Conservation (phyloP, 306 rosid genomes). For the Albizia julibrissin region DNA sequence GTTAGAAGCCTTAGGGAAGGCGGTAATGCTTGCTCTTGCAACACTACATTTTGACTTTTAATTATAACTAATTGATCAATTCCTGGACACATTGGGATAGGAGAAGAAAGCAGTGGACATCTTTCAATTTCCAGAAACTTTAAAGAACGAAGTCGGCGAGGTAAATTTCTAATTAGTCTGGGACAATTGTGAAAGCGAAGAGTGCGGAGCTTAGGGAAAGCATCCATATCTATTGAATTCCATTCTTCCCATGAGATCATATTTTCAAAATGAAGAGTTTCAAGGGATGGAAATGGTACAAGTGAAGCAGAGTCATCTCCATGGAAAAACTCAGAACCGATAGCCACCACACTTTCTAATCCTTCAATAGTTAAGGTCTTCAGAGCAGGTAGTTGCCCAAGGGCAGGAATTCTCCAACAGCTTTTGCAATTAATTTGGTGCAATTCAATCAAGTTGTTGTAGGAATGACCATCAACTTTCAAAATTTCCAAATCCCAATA, state of each 20-base stretch:
- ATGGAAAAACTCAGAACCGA: background rate
- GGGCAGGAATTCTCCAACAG: conserved; percentile 9
- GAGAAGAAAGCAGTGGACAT: background rate
- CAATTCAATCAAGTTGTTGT: background rate
- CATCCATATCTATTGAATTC: background rate
- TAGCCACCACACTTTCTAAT: background rate
- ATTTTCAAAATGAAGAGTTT: accelerated
- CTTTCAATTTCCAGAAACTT: background rate
- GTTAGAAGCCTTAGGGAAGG: background rate
- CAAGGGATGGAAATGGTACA: background rate
- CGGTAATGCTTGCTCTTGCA: background rate
- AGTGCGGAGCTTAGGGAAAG: background rate
- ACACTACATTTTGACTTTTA: background rate
- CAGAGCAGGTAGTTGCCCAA: conserved; percentile 9
- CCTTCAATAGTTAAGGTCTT: background rate
- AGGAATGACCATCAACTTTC: background rate
- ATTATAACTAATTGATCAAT: accelerated
- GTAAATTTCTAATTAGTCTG: background rate
- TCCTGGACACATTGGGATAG: background rate
- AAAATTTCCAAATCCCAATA: background rate
- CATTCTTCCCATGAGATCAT: conserved; percentile 10
- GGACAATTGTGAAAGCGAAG: background rate
- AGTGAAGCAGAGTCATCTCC: background rate
- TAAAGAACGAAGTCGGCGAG: background rate
- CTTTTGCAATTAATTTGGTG: accelerated